Conservation (phyloP, 371 early-diverging fungal genomes). For the Saksenaea oblongispora region DNA sequence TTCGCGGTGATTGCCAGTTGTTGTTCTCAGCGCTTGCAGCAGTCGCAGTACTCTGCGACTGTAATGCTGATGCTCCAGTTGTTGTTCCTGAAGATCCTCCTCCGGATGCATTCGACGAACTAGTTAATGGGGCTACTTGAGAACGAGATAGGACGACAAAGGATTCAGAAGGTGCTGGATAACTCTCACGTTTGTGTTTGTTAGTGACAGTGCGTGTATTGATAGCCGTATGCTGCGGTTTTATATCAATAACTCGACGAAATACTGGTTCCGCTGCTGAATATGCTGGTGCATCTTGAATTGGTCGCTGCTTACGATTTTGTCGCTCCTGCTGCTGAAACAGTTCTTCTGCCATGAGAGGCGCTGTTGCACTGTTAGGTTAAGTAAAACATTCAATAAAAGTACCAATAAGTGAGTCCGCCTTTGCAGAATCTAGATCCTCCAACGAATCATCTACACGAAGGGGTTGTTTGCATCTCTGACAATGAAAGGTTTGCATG, state of each 20-base stretch:
- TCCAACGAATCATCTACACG: constrained; percentile 60
- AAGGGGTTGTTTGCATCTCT: constrained; percentile 61
- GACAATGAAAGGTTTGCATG: constrained; percentile 39
- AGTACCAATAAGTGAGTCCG: constrained; percentile 43
- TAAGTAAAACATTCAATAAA: neutral
- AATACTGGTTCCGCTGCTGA: neutral
- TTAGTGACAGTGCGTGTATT: neutral
- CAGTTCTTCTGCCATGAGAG: constrained; percentile 34
- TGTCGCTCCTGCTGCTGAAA: constrained; percentile 13
- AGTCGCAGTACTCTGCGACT: neutral
- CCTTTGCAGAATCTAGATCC: constrained; percentile 53
- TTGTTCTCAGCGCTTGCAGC: constrained; percentile 20
- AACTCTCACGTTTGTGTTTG: constrained; percentile 19
- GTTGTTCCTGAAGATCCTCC: neutral
- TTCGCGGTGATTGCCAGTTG: constrained; percentile 25
- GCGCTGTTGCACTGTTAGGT: constrained; percentile 12
- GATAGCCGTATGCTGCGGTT: neutral
- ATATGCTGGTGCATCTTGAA: neutral
- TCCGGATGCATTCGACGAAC: constrained; percentile 5
- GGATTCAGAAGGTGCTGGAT: constrained; percentile 53
- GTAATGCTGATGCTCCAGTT: neutral
- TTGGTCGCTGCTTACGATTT: neutral
- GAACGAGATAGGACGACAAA: constrained; percentile 54
- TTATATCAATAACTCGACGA: constrained; percentile 1
- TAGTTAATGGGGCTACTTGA: constrained; percentile 26